Evolutionary conservation across 345 rosid species (phyloP), one percentile per base, ranked within the genome.

Genomic region (Ailanthus altissimus): DNA sequence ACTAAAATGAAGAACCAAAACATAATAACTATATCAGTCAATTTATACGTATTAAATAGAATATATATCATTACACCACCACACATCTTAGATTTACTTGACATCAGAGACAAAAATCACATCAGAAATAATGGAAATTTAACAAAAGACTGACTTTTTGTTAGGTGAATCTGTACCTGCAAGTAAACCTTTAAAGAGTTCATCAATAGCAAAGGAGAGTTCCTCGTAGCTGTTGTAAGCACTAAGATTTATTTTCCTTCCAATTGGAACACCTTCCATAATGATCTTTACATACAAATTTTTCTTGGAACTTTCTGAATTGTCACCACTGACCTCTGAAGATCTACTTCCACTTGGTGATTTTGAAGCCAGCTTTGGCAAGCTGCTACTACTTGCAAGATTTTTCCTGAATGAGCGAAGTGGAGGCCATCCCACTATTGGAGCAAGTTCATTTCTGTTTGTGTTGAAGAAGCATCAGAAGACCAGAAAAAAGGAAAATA

Each of bases 381-480:
- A 46, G 73, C 59, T 63, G 78, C 64, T 70, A 60, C 74, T 66
- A 21, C 15, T 42, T 15, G 82, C 77, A 65, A 81, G 36, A 49
- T 82, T 84, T 78, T 79, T 86, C 80, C 89, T 82, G 79, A 71
- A 86, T 32, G 86, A 80, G 28, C 83, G 60, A 13, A 86, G 45
- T 9, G 89, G 89, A n/a, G 89, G 89, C 89, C 89, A 86, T 23
- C 89, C 89, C 5, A 82, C 82, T 1, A 81, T 82, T 45, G 83
- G 63, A 36, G 82, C 66, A 28, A 58, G 10, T 36, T 82, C 80
- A 65, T 42, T 73, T 76, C 89, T 86, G 85, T 43, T 81, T 75
- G 38, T 68, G 21, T 61, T 5, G 21, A 54, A 62, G 13, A 46
- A 67, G 40, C 60, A 63, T 61, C 28, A n/a, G 26, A 56, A 10